Evolutionary conservation across 2,329 filamentous ascomycete genomes (phyloP), one percentile per base, ranked within the genome.

Genomic region (Bisporella sp.): DNA sequence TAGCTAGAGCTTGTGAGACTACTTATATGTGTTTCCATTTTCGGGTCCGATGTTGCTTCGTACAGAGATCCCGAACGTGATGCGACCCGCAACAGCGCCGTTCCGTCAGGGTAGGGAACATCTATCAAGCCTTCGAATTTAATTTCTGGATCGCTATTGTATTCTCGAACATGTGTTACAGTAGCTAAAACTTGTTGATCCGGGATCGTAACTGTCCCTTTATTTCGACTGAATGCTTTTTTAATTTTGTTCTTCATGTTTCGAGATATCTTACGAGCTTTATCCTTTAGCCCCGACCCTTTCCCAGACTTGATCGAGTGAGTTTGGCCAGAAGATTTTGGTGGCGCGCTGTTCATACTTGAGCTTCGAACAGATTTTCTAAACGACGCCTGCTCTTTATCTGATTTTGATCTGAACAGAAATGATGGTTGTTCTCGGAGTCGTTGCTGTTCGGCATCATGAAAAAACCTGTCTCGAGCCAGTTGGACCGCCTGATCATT

Each of bases 161-260:
- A 62, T 31, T 51, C 44, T 31, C 58, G 53, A 47, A 62, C 59
- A 53, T 66, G 62, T 13, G 60, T 59, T 41, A 60, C 57, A 13
- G 46, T 64, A 3, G 79, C 70, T 39, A 74, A 67, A 12, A 81
- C 70, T 50, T 82, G 78, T 54, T 82, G 78, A 29, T 71, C 68
- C 4, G 76, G 77, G 7, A 80, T 61, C 1, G 46, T 47, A 0
- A 59, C 53, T 2, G 65, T 60, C 21, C 66, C 66, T 5, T 68
- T 65, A 1, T 70, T 56, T 13, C 72, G 66, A 30, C 71, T 70
- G 55, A 86, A 81, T 0, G 84, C 69, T 37, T 67, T 75, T 63
- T 76, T 84, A 52, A 89, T 59, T 51, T 74, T 86, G 45, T 72
- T 75, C 59, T 76, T 85, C 39, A 89, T 60, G 0, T 76, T 78